These are phyloP conservation scores for Melastoma malabathricum DNA, from an alignment of 345 rosid species.

Conservation along the genomic window DNA sequence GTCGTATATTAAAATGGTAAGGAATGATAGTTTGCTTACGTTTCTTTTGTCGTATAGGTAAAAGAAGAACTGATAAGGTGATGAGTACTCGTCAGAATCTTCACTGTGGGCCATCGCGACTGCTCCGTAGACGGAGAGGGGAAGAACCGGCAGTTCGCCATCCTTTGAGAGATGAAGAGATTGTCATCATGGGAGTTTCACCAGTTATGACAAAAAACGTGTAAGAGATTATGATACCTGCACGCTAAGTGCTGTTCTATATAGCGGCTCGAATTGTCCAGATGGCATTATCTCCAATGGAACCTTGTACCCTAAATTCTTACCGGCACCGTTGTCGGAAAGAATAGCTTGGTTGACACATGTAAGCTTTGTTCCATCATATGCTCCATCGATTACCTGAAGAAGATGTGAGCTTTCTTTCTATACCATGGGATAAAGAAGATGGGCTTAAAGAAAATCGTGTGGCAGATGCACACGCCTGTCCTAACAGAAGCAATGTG, in stretches of 20 bases:
- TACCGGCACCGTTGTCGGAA: constrained; percentile 37
- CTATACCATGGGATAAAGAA: background rate
- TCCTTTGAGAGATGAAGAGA: constrained; percentile 32
- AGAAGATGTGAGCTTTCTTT: constrained; percentile 2
- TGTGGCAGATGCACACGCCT: no score
- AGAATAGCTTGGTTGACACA: constrained; percentile 62
- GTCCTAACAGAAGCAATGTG: no score
- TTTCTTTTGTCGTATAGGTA: constrained; percentile 82
- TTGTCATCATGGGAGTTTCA: constrained; percentile 1
- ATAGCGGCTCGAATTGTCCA: constrained; percentile 89
- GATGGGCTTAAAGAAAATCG: no score
- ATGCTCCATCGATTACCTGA: constrained; percentile 69
- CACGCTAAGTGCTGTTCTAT: constrained; percentile 56
- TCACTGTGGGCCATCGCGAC: constrained; percentile 90
- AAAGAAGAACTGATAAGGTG: constrained; percentile 87
- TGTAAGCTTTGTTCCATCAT: constrained; percentile 53
- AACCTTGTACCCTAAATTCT: constrained; percentile 42
- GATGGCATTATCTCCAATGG: constrained; percentile 87
- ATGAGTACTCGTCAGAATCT: constrained; percentile 73
- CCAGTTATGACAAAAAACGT: background rate
- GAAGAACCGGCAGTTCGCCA: constrained; percentile 85
- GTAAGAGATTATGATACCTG: constrained; percentile 29
- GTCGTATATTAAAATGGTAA: no score
- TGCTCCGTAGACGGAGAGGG: constrained; percentile 75
- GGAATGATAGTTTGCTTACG: constrained; percentile 20